Conservation (phyloP, 2,329 filamentous ascomycete genomes). For the Alternaria solani region DNA sequence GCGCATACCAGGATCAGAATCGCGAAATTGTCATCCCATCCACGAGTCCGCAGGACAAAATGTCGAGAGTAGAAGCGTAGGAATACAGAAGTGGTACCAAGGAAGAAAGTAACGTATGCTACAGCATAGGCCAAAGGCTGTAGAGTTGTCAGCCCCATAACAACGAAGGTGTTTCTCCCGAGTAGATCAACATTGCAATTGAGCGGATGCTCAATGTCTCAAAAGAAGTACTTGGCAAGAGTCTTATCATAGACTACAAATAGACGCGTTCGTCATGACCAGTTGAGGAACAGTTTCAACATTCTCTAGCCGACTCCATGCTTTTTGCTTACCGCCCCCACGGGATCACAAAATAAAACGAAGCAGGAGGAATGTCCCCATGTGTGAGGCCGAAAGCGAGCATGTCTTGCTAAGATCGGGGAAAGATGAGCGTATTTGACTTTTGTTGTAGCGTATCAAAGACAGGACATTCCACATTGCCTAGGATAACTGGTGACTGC, state of each 20-base stretch:
- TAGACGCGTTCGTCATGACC: background rate
- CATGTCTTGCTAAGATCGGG: background rate
- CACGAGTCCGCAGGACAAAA: slow-evolving; percentile 25
- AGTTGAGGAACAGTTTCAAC: background rate
- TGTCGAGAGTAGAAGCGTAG: slow-evolving; percentile 28
- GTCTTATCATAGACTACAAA: background rate
- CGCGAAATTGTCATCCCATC: slow-evolving; percentile 28
- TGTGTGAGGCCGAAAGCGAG: background rate
- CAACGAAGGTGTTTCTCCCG: background rate
- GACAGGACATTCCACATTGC: background rate
- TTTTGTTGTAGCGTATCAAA: background rate
- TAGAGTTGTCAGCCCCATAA: slow-evolving; percentile 21
- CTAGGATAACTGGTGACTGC: background rate
- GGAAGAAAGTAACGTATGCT: slow-evolving; percentile 24
- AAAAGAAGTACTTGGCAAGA: background rate
- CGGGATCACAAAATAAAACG: background rate
- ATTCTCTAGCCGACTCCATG: background rate
- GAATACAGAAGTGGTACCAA: slow-evolving; percentile 24
- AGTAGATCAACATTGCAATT: background rate
- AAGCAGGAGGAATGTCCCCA: background rate
- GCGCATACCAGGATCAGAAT: slow-evolving; percentile 14
- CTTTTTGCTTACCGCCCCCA: slow-evolving; percentile 1
- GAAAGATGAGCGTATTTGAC: background rate
- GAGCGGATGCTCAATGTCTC: background rate
- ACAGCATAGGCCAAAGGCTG: slow-evolving; percentile 30